A percentile compares a stretch with the other conserved stretches of the same genome.
Evolutionary conservation across 257 asterid genomes (phyloP).

Genomic region (Buddleja alternifolia): DNA sequence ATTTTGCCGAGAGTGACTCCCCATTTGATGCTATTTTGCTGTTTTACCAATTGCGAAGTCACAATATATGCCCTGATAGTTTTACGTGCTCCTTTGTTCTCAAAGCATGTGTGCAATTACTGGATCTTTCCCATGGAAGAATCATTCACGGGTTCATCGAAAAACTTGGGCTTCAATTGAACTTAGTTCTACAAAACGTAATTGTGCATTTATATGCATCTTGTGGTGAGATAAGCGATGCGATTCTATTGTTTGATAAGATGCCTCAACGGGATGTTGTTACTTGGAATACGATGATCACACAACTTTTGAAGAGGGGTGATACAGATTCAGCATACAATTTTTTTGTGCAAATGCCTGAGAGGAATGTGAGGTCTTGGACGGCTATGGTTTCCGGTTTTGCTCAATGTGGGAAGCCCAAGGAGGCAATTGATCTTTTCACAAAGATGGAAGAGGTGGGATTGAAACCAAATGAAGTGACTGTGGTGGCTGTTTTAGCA

Average conservation of each 20-base stretch:
- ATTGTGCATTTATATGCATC: constrained; percentile 56
- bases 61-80: constrained; percentile 49
- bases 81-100: constrained; percentile 67
- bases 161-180: constrained; percentile 54
- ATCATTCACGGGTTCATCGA: constrained; percentile 47
- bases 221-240: constrained; percentile 51
- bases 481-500: constrained; percentile 65
- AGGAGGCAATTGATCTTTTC: constrained; percentile 54
- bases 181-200: constrained; percentile 51
- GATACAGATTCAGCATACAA: constrained; percentile 50
- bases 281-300: constrained; percentile 74
- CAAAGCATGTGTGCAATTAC: constrained; percentile 50
- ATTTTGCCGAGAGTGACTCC: constrained; percentile 51
- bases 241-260: constrained; percentile 49
- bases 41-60: constrained; percentile 48
- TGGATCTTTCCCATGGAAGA: constrained; percentile 50
- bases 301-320: constrained; percentile 53
- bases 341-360: constrained; percentile 60
- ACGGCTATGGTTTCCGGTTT: constrained; percentile 67
- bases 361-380: constrained; percentile 72
- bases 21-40: constrained; percentile 57
- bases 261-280: constrained; percentile 62
- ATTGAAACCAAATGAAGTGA: constrained; percentile 57
- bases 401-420: constrained; percentile 60
- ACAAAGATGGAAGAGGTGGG: constrained; percentile 53